Conservation (phyloP, 306 rosid genomes). For the Hippophae rhamnoides region DNA sequence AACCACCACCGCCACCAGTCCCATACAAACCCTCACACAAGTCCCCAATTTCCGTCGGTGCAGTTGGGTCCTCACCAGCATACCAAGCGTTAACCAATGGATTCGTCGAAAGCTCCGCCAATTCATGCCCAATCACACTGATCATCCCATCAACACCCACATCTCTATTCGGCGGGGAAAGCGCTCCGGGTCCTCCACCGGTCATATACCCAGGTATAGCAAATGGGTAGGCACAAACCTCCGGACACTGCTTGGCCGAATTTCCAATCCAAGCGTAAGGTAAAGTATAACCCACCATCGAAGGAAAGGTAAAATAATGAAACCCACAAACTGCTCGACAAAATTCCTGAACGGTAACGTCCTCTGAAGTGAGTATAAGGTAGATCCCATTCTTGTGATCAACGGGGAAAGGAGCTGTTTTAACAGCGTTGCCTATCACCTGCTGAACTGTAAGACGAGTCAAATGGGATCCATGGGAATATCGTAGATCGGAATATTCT, state of each 20-base stretch:
- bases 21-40: conserved; percentile 87
- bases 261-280: conserved; percentile 95
- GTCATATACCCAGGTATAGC: conserved; percentile 75
- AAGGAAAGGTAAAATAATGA: conserved; percentile 88
- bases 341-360: conserved; percentile 69
- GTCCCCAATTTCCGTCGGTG: conserved; percentile 90
- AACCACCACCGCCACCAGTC: conserved; percentile 86
- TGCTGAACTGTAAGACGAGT: conserved; percentile 70
- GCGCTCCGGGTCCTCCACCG: conserved; percentile 53
- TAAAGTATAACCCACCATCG: conserved; percentile 71
- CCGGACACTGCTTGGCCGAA: conserved; percentile 84
- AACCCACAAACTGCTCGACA: conserved; percentile 94
- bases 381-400: conserved; percentile 78
- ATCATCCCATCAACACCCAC: conserved; percentile 53
- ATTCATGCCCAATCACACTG: conserved; percentile 50
- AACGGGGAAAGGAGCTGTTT: conserved; percentile 58
- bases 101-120: conserved; percentile 47
- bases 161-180: conserved; percentile 45
- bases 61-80: conserved; percentile 92
- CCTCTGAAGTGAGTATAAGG: conserved; percentile 53
- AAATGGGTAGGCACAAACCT: conserved; percentile 87
- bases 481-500: conserved; percentile 40
- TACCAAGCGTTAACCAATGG: conserved; percentile 82
- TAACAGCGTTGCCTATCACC: conserved; percentile 61
- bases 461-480: conserved; percentile 55